These are phyloP conservation scores for Penicillium sp. DNA, from an alignment of 2,329 filamentous ascomycete genomes.

Conservation along the genomic window DNA sequence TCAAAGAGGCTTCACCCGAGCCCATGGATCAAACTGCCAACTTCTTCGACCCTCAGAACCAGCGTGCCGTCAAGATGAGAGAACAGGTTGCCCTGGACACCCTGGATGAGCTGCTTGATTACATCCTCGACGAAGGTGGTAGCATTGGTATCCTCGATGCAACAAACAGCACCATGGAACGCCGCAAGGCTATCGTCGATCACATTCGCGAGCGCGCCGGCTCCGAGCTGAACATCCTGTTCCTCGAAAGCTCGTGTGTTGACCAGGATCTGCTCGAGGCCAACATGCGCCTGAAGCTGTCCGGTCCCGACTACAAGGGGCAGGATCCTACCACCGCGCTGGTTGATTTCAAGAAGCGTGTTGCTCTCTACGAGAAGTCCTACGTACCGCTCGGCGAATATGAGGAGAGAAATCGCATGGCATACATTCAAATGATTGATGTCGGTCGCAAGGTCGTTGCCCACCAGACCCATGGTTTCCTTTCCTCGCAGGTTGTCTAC, in stretches of 20 bases:
- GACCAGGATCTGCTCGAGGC: conserved; percentile 84
- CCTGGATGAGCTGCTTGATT: conserved; percentile 87
- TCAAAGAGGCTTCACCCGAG: conserved; percentile 43
- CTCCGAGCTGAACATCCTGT: conserved; percentile 82
- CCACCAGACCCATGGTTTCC: conserved; percentile 85
- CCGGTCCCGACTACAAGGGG: conserved; percentile 91
- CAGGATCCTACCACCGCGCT: conserved; percentile 86
- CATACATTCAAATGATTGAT: conserved; percentile 97
- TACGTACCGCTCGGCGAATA: conserved; percentile 89
- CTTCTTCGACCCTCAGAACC: conserved; percentile 92
- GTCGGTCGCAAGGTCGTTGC: conserved; percentile 93
- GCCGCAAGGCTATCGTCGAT: conserved; percentile 79
- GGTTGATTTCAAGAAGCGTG: conserved; percentile 88
- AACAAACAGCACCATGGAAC: conserved; percentile 90
- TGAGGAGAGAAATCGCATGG: conserved; percentile 86
- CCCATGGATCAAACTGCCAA: conserved; percentile 82
- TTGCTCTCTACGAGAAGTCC: conserved; percentile 89
- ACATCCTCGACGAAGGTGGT: conserved; percentile 77
- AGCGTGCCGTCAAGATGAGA: conserved; percentile 75
- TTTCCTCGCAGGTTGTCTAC: conserved; percentile 88
- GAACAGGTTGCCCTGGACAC: conserved; percentile 93
- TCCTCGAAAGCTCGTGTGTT: conserved; percentile 91
- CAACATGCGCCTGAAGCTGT: conserved; percentile 96
- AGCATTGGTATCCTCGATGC: conserved; percentile 95
- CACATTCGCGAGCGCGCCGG: conserved; percentile 81